Conservation (phyloP, 2,329 filamentous ascomycete species). For the Talaromyces sp. region DNA sequence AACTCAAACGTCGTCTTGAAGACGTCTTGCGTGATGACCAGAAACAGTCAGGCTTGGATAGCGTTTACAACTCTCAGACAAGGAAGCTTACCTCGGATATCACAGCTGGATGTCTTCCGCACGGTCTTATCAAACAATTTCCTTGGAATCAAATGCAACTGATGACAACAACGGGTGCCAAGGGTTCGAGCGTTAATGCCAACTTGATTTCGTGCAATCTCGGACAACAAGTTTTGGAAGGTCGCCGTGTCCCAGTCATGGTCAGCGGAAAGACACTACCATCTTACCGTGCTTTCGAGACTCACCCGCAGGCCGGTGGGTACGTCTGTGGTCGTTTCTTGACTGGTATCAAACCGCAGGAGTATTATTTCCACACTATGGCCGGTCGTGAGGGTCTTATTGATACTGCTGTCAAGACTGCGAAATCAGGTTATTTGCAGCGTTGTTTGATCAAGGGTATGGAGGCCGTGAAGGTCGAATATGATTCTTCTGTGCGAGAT, state of each 20-base stretch:
- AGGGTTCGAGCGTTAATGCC: slow-evolving; percentile 87
- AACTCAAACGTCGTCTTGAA: slow-evolving; percentile 74
- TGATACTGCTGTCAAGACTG: slow-evolving; percentile 98
- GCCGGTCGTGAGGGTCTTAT: slow-evolving; percentile 96
- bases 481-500: slow-evolving; percentile 90
- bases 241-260: slow-evolving; percentile 91
- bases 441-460: slow-evolving; percentile 97
- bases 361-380: slow-evolving; percentile 99
- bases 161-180: slow-evolving; percentile 96
- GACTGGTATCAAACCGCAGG: slow-evolving; percentile 92
- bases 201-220: slow-evolving; percentile 97
- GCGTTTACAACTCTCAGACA: slow-evolving; percentile 70
- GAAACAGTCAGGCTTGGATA: slow-evolving; percentile 87
- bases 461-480: slow-evolving; percentile 87
- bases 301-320: slow-evolving; percentile 79
- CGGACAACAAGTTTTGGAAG: slow-evolving; percentile 93
- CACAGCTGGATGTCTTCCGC: slow-evolving; percentile 72
- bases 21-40: slow-evolving; percentile 84
- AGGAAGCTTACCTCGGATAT: slow-evolving; percentile 69
- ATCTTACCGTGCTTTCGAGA: slow-evolving; percentile 89
- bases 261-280: slow-evolving; percentile 94
- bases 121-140: slow-evolving; percentile 82
- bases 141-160: slow-evolving; percentile 98
- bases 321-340: slow-evolving; percentile 96
- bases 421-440: slow-evolving; percentile 91